Percentiles rank a stretch among this genome's conserved stretches.
These are phyloP conservation scores for Lentinula guzmanii DNA, from an alignment of 768 basidiomycete species.

Conservation along the genomic window DNA sequence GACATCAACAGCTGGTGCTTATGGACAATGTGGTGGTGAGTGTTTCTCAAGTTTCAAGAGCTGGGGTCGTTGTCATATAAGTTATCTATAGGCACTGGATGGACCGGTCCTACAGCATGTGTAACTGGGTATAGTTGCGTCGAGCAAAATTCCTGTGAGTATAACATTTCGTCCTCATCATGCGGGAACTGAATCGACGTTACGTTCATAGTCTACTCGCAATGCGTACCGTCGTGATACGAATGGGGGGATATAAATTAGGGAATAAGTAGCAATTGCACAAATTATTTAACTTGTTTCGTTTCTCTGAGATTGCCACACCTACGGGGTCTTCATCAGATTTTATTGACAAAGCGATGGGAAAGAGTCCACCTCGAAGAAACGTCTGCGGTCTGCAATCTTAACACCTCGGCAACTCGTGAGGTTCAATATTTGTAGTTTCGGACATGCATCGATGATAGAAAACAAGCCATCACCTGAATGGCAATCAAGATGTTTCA, in stretches of 20 bases:
- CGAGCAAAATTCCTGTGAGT: constrained; percentile 17
- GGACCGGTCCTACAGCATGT: constrained; percentile 14
- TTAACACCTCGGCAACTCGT: constrained; percentile 62
- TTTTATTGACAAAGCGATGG: background rate
- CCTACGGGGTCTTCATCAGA: constrained; percentile 9
- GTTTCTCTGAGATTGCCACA: constrained; percentile 13
- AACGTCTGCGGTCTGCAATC: constrained; percentile 52
- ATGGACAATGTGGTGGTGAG: constrained; percentile 21
- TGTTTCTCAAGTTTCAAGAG: too few relatives aligned
- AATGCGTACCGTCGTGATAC: constrained; percentile 16
- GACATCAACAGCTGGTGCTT: constrained; percentile 6
- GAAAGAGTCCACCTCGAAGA: constrained; percentile 48
- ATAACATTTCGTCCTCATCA: background rate
- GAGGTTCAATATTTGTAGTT: constrained; percentile 49
- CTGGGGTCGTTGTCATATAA: background rate
- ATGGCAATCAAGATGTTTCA: background rate
- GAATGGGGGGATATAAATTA: background rate
- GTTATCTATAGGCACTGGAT: constrained; percentile 5
- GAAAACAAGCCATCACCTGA: constrained; percentile 48
- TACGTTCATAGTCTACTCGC: constrained; percentile 17
- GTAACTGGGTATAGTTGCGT: constrained; percentile 17
- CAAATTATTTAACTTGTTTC: background rate
- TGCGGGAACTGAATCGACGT: background rate
- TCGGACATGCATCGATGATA: constrained; percentile 52
- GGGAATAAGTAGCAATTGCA: background rate